Evolutionary conservation across 495 filamentous ascomycete species (phyloP), one percentile per base, ranked within the genome.

Genomic region (Daldinia grandis): DNA sequence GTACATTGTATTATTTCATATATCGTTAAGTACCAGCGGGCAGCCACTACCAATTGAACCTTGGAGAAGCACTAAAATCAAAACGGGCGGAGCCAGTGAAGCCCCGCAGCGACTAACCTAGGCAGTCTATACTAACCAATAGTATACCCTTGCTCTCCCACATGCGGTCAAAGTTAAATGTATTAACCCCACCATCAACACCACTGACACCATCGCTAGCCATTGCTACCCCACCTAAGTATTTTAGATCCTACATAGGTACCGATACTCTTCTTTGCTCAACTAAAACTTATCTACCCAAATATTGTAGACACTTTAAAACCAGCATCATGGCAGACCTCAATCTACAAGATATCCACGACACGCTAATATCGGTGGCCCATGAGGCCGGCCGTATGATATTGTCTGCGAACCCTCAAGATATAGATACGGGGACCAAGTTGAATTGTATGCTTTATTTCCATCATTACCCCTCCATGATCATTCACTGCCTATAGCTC

Each of bases 351-450:
- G 87, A 93, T 27, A 91, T 98, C 62, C 93, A 93, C 71, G 92
- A 96, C 75, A 87, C 87, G 37, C 86, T 98, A 38, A 81, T 96
- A 67, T 78, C 81, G 57, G 77, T 98, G 50, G 94, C 95, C 73
- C 80, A 86, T 58, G 85, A 90, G 74, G 95, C 94, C 33, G 95
- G 94, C 31, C 83, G 88, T 19, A 96, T 92, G 85, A 97, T 97
- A 73, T 84, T 87, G 49, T 83, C 85, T 59, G 94, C 94, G 59
- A 87, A 91, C 57, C 93, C 93, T 0, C 85, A 83, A 30, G 84
- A 86, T 40, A 82, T 85, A 30, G 84, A 80, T 33, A 84, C 87
- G 15, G 92, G 87, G 25, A 89, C 88, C 7, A 98, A 97, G 79
- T 89, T 94, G 82, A 97, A 97, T 76, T 94, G 93, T 95, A 78